Base-by-base conservation (phyloP, 108 stramenopile species). In the Aurantiochytrium sp. region DNA sequence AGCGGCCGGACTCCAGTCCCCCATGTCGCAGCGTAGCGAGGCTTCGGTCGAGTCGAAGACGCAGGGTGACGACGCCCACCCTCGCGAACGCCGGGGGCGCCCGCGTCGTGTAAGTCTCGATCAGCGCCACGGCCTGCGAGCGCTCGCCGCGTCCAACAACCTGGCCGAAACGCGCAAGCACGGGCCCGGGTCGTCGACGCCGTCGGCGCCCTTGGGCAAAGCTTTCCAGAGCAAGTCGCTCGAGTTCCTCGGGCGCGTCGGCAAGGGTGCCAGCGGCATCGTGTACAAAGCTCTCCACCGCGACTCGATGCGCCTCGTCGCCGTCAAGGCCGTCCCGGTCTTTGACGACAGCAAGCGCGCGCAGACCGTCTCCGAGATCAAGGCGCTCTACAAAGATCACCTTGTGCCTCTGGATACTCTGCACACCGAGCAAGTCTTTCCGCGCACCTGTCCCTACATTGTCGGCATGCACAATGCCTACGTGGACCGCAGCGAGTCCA, bases 381-480 rank as follows among this genome's bases (percentile, higher is more conserved):
- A 81, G 54, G 88, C 92, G 42, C 85, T 94, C 36, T 91, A 91
- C 59, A 24, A 55, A 32, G 91, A 87, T 52, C 55, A 59, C 17
- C 55, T 22, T 1, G 55, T 59, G 5, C 55, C 55, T 12, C 32
- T 59, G 10, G 55, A 4, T 0, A 12, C 55, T 59, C 32, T 32
- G 32, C 31, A n/a, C 32, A 15, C 21, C 32, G 31, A 5, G 21
- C 69, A 81, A n/a, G 19, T 87, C 8, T 52, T 55, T 4, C 27
- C 65, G 37, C 53, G 24, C 39, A 68, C 42, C 21, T 69, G 86
- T 88, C 87, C 91, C 30, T 52, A 92, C 87, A 87, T 94, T 4
- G 90, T 94, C 22, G 53, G 88, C 15, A 91, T 94, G 53, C 91
- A 92, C 89, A 92, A 94, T 69, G 93, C 93, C 15, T 94, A 89